A percentile compares a stretch with the other conserved stretches of the same genome.
These are phyloP conservation scores for Collybia nuda DNA, from an alignment of 768 basidiomycete species.

Conservation along the genomic window DNA sequence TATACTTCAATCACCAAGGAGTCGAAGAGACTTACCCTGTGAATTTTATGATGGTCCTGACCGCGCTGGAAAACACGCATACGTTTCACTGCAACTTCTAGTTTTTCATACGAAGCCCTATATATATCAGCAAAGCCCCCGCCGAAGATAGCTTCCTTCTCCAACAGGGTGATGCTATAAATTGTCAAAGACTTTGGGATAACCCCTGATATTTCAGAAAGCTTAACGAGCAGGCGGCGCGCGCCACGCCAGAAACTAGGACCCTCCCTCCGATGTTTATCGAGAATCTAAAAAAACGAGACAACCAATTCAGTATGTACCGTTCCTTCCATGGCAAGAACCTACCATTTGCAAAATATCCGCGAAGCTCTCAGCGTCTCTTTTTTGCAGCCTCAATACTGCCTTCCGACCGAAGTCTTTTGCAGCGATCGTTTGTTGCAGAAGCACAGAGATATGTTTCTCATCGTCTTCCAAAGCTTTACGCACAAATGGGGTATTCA, in stretches of 20 bases:
- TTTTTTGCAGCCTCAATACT: no score
- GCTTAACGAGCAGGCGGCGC: constrained; percentile 20
- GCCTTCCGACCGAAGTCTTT: no score
- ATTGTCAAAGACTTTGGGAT: constrained; percentile 23
- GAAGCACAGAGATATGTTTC: no score
- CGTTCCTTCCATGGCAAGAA: no score
- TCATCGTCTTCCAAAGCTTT: no score
- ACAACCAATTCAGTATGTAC: no score
- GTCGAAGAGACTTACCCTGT: constrained; percentile 6
- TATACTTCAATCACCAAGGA: no score
- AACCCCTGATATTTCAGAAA: constrained; percentile 18
- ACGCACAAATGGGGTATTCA: no score
- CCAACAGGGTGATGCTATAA: constrained; percentile 16
- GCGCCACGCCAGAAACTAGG: constrained; percentile 9
- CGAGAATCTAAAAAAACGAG: no score
- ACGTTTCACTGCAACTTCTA: constrained; percentile 25
- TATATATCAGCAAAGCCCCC: constrained; percentile 30
- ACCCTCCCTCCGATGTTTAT: not conserved
- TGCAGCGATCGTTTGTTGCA: no score
- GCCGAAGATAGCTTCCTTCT: constrained; percentile 19
- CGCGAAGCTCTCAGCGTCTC: no score
- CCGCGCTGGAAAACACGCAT: constrained; percentile 22
- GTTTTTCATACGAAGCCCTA: constrained; percentile 15
- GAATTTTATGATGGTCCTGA: constrained; percentile 12
- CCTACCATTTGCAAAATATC: no score